phyloP scores from a whole-genome alignment of 164 flowering plant species.

The Amborella trichopoda region DNA sequence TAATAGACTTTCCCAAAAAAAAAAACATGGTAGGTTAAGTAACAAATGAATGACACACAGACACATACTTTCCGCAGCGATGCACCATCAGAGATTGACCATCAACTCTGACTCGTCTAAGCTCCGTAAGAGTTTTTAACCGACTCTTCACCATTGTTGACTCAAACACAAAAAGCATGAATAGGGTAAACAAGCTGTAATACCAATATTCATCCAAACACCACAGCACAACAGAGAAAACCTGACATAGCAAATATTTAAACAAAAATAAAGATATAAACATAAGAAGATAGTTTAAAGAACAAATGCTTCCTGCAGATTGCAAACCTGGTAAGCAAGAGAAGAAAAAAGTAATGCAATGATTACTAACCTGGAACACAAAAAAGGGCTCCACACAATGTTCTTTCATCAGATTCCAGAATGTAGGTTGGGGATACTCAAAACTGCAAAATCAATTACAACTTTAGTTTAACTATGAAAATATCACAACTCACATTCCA shows the following conservation, averaged over 20 bases:
- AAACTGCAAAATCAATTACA: slow-evolving; percentile 32
- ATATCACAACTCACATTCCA: no score
- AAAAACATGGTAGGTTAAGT: no score
- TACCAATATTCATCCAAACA: slow-evolving; percentile 99
- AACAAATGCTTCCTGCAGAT: no score
- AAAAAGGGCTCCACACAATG: slow-evolving; percentile 97
- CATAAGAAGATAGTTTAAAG: no score
- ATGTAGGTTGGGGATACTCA: slow-evolving; percentile 98
- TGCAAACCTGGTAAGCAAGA: neutral
- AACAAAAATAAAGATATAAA: no score
- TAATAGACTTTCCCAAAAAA: neutral
- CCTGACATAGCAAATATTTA: no score
- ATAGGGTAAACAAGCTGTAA: slow-evolving; percentile 91
- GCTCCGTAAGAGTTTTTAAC: slow-evolving; percentile 84
- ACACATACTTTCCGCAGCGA: slow-evolving; percentile 91
- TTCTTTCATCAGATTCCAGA: slow-evolving; percentile 93
- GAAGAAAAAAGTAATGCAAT: neutral
- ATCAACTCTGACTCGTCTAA: slow-evolving; percentile 92
- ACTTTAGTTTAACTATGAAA: no score
- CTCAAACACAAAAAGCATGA: slow-evolving; percentile 97
- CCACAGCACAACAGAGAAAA: slow-evolving; percentile 98
- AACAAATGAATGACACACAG: no score
- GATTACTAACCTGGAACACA: slow-evolving; percentile 72
- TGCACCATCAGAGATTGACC: slow-evolving; percentile 80
- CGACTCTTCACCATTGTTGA: slow-evolving; percentile 98